Conservation (phyloP, 73 alveolate genomes). For the Paraurostyla sp. region DNA sequence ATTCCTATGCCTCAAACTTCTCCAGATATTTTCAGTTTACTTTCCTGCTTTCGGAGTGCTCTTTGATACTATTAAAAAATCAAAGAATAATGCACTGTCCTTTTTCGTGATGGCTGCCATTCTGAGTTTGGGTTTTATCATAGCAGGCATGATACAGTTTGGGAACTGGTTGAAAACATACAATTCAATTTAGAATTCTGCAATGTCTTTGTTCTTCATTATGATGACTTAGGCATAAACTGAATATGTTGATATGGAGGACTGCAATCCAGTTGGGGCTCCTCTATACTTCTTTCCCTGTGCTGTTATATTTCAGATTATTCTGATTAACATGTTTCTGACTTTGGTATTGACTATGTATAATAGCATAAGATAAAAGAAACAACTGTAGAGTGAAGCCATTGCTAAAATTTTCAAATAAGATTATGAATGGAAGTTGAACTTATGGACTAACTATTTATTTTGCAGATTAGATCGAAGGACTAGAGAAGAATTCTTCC, state of each 20-base stretch:
- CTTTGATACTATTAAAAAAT: constrained; percentile 50
- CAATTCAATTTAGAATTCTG: neutral
- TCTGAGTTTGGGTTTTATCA: constrained; percentile 28
- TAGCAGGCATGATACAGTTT: constrained; percentile 43
- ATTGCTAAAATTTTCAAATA: constrained; percentile 67
- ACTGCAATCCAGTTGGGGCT: constrained; percentile 18
- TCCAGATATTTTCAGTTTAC: constrained; percentile 39
- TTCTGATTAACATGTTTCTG: constrained; percentile 71
- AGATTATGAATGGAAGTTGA: constrained; percentile 53
- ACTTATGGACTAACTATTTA: constrained; percentile 25
- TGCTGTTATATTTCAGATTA: neutral
- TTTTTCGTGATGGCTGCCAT: constrained; percentile 29
- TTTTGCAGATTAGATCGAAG: constrained; percentile 40
- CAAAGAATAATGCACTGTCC: constrained; percentile 24
- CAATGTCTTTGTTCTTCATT: constrained; percentile 27
- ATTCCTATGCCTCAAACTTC: neutral
- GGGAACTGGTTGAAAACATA: neutral
- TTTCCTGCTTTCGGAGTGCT: constrained; percentile 68
- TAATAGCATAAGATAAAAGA: constrained; percentile 57
- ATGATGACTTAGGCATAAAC: constrained; percentile 33
- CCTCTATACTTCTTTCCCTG: constrained; percentile 52
- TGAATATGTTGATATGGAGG: neutral
- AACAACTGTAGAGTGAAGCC: constrained; percentile 71
- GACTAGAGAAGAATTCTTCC: constrained; percentile 35
- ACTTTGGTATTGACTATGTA: constrained; percentile 72